A percentile compares a stretch with the other conserved stretches of the same genome.
phyloP scores from a whole-genome alignment of 2,329 filamentous ascomycete genomes.

The Cadophora gregata region DNA sequence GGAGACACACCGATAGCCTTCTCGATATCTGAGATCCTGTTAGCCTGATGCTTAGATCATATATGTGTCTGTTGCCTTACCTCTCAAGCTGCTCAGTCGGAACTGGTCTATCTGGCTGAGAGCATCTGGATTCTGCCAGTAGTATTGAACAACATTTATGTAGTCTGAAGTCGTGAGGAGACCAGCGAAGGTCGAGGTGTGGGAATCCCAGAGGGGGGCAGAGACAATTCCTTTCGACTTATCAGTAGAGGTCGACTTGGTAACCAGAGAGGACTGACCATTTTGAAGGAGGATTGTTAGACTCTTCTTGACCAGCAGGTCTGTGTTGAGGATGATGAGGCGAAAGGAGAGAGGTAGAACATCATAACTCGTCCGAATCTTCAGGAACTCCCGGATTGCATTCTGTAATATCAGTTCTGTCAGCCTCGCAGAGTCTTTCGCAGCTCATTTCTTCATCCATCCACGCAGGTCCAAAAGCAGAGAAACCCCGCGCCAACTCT shows the following conservation, averaged over 20 bases:
- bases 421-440: constrained; percentile 38
- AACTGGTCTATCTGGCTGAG: constrained; percentile 93
- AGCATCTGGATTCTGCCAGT: constrained; percentile 94
- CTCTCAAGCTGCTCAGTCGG: constrained; percentile 86
- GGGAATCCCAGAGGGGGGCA: constrained; percentile 95
- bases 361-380: constrained; percentile 95
- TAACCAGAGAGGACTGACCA: constrained; percentile 58
- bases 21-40: constrained; percentile 77
- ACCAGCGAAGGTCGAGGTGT: constrained; percentile 89
- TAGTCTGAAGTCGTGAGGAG: constrained; percentile 96
- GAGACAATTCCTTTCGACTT: constrained; percentile 83
- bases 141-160: constrained; percentile 99
- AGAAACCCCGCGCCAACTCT: constrained; percentile 10
- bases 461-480: constrained; percentile 6
- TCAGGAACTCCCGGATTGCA: constrained; percentile 93
- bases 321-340: constrained; percentile 93
- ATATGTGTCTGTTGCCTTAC: constrained; percentile 54
- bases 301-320: constrained; percentile 95
- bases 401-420: constrained; percentile 59
- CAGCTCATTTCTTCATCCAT: constrained; percentile 9
- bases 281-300: constrained; percentile 95
- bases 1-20: constrained; percentile 89
- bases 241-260: constrained; percentile 17
- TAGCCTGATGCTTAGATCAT: constrained; percentile 27
- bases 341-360: constrained; percentile 95